Percentiles rank a stretch among this genome's conserved stretches.
Conservation (phyloP, 768 basidiomycete species). For the Calocera viscosa region DNA sequence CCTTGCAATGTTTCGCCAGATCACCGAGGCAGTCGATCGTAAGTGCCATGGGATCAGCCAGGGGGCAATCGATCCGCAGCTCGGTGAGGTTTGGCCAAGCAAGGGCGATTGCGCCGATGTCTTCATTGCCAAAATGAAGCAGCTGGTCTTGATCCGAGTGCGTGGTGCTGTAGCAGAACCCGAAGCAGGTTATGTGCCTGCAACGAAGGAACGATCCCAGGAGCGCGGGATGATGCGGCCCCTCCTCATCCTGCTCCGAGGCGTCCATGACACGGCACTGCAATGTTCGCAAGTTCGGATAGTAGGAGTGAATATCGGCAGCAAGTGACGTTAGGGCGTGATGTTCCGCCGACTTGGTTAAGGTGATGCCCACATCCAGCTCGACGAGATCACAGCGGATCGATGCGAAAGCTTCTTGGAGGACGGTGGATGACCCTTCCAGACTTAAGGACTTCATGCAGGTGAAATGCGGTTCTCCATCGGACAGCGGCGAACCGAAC, state of each 20-base stretch:
- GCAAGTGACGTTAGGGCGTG: neutral
- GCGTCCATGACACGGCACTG: neutral
- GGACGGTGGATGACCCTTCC: neutral
- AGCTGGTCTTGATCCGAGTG: neutral
- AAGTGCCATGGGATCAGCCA: neutral
- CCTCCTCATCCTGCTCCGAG: neutral
- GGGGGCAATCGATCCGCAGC: neutral
- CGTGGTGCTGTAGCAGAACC: neutral
- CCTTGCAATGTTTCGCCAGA: neutral
- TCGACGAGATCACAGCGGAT: neutral
- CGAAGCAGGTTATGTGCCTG: neutral
- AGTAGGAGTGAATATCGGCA: neutral
- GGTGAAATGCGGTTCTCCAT: neutral
- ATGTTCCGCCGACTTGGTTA: neutral
- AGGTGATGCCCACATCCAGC: neutral
- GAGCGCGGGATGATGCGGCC: neutral
- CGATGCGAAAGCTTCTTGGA: neutral
- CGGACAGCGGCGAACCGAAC: neutral
- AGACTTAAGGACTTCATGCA: neutral
- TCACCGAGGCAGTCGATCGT: neutral
- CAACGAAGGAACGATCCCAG: neutral
- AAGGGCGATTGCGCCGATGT: neutral
- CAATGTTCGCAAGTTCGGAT: neutral
- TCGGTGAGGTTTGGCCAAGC: neutral
- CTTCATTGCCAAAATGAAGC: neutral